These are phyloP conservation scores for Phytophthora brassicae DNA, from an alignment of 352 stramenopile genomes.

Conservation along the genomic window DNA sequence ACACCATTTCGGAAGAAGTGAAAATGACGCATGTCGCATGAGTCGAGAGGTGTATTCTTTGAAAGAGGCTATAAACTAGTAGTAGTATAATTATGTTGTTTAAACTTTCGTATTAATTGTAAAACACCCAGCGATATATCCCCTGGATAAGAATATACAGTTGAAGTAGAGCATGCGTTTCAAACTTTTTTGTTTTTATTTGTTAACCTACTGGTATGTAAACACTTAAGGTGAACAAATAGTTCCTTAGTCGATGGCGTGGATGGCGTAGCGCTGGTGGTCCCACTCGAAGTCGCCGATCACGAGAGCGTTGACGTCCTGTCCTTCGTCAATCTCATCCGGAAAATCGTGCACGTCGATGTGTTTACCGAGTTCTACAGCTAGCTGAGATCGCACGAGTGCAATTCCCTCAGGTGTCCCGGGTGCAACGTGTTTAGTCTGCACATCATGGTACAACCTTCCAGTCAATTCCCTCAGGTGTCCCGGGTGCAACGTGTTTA, in stretches of 20 bases:
- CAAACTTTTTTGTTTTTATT: too few relatives aligned
- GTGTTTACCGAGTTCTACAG: slow-evolving; percentile 60
- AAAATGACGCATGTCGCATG: not conserved
- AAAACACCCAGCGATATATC: not conserved
- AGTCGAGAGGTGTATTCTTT: not conserved
- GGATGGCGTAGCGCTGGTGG: slow-evolving; percentile 36
- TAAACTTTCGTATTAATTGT: too few relatives aligned
- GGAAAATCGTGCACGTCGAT: slow-evolving; percentile 54
- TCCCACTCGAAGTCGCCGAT: slow-evolving; percentile 66
- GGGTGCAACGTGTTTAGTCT: slow-evolving; percentile 45
- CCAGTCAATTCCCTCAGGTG: slow-evolving; percentile 39
- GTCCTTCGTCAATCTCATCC: slow-evolving; percentile 8
- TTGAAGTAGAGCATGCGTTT: slow-evolving; percentile 14
- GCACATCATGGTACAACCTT: slow-evolving; percentile 72
- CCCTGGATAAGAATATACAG: not conserved
- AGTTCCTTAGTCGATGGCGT: slow-evolving; percentile 50
- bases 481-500: slow-evolving; percentile 42
- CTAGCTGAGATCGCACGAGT: slow-evolving; percentile 72
- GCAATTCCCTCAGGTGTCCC: slow-evolving; percentile 42
- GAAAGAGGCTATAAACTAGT: not conserved
- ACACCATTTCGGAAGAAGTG: slow-evolving; percentile 10
- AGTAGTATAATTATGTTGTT: too few relatives aligned
- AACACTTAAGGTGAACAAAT: too few relatives aligned
- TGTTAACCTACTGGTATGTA: too few relatives aligned
- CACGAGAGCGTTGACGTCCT: slow-evolving; percentile 12